Evolutionary conservation across 345 rosid species (phyloP).

Genomic region (Eucalyptus globulus): DNA sequence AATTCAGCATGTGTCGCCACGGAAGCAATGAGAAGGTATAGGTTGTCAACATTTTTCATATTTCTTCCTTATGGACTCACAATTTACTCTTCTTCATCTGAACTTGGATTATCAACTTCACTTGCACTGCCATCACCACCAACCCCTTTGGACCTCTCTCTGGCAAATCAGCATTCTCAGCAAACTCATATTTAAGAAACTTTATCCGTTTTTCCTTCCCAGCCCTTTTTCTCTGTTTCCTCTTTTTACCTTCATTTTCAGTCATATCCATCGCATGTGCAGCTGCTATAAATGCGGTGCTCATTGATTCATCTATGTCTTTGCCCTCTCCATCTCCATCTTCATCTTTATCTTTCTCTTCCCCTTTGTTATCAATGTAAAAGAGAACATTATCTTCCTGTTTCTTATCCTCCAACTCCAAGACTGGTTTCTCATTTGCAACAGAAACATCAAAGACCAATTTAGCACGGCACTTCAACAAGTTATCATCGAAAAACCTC

Average conservation of each 20-base stretch:
- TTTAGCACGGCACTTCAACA: conserved; percentile 23
- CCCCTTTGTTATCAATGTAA: conserved; percentile 29
- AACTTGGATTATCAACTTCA: conserved; percentile 34
- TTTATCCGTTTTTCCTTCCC: conserved; percentile 11
- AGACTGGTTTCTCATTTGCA: conserved; percentile 2
- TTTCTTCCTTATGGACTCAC: not conserved
- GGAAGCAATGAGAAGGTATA: not conserved
- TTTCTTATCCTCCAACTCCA: conserved; percentile 1
- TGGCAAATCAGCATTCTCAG: conserved; percentile 1
- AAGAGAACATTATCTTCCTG: conserved; percentile 7
- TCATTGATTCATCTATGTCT: conserved; percentile 11
- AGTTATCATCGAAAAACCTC: conserved; percentile 18
- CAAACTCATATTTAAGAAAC: conserved; percentile 7
- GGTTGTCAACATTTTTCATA: not conserved
- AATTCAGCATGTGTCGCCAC: not conserved
- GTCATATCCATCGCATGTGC: conserved; percentile 16
- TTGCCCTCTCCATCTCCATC: conserved; percentile 4
- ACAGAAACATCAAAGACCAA: conserved; percentile 9
- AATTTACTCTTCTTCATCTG: conserved; percentile 4
- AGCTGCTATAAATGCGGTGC: conserved; percentile 26
- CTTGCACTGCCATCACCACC: conserved; percentile 14
- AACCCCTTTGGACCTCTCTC: not conserved
- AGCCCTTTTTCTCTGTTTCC: not conserved
- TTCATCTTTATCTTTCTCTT: not conserved
- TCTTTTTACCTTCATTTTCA: conserved; percentile 7